Conservation (phyloP, 2,329 filamentous ascomycete genomes). For the Fusarium mangiferae region DNA sequence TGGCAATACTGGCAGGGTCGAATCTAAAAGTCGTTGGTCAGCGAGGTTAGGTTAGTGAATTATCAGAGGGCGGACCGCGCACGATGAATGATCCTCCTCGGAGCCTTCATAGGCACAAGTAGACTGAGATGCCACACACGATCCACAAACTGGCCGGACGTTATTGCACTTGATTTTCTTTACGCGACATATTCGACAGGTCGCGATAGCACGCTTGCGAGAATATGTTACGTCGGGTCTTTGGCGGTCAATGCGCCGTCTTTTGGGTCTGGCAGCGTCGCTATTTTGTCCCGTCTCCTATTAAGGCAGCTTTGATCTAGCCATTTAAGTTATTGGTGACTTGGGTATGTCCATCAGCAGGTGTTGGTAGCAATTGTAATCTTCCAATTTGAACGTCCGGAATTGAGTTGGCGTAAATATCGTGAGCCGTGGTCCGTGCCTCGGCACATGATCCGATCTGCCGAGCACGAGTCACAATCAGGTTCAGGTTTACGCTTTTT, state of each 20-base stretch:
- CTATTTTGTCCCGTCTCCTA: neutral
- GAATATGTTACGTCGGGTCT: neutral
- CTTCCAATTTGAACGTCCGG: fast-evolving
- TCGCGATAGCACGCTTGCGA: neutral
- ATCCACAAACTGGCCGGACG: neutral
- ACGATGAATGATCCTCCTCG: neutral
- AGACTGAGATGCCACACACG: neutral
- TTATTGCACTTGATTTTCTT: neutral
- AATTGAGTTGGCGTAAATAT: neutral
- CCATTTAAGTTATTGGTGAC: neutral
- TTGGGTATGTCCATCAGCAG: neutral
- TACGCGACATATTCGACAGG: neutral
- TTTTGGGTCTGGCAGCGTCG: neutral
- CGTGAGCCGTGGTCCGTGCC: neutral
- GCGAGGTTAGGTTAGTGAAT: neutral
- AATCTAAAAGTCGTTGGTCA: neutral
- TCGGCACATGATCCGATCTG: neutral
- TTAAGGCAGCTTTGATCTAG: neutral
- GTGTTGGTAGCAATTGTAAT: neutral
- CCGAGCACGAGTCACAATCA: neutral
- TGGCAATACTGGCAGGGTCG: neutral
- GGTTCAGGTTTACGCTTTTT: neutral
- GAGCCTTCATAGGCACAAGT: neutral
- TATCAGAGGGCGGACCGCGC: neutral
- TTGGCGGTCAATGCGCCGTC: neutral